Conservation (phyloP, 2,329 filamentous ascomycete species). For the Phyllosticta paracitricarpa region DNA sequence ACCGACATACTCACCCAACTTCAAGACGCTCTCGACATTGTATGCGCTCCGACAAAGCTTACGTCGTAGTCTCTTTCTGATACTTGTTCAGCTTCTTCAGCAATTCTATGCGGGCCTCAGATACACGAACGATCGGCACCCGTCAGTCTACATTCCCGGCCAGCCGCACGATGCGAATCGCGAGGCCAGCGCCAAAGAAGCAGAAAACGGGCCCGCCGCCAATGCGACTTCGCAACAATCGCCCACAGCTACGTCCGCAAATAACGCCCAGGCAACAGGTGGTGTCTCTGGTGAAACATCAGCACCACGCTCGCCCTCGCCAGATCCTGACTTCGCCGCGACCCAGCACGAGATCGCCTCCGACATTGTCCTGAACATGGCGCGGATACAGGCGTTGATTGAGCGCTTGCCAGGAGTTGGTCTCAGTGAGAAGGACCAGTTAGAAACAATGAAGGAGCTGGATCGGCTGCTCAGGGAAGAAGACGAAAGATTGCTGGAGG, state of each 20-base stretch:
- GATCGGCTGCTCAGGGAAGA: slow-evolving; percentile 33
- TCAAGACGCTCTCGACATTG: slow-evolving; percentile 77
- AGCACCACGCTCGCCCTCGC: slow-evolving; percentile 3
- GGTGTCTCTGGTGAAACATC: slow-evolving; percentile 2
- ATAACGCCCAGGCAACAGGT: slow-evolving; percentile 5
- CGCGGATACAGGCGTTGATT: slow-evolving; percentile 72
- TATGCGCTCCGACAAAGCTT: slow-evolving; percentile 26
- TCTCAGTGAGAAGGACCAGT: slow-evolving; percentile 68
- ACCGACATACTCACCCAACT: slow-evolving; percentile 71
- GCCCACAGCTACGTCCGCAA: slow-evolving; percentile 3
- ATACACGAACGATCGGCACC: slow-evolving; percentile 34
- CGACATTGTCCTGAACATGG: slow-evolving; percentile 69
- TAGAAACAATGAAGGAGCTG: slow-evolving; percentile 44
- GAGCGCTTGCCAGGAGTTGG: slow-evolving; percentile 66
- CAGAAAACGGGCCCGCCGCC: not conserved
- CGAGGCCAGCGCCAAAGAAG: slow-evolving; percentile 16
- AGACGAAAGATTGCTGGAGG: slow-evolving; percentile 31
- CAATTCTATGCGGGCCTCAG: slow-evolving; percentile 38
- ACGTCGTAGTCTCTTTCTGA: not conserved
- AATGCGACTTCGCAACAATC: slow-evolving; percentile 14
- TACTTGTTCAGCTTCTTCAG: slow-evolving; percentile 13
- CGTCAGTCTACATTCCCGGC: slow-evolving; percentile 31
- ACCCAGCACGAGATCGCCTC: slow-evolving; percentile 54
- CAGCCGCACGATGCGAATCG: slow-evolving; percentile 31
- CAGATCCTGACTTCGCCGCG: slow-evolving; percentile 4